Evolutionary conservation across 2,329 filamentous ascomycete genomes (phyloP).

Genomic region (Sarocladiaceae sp.): DNA sequence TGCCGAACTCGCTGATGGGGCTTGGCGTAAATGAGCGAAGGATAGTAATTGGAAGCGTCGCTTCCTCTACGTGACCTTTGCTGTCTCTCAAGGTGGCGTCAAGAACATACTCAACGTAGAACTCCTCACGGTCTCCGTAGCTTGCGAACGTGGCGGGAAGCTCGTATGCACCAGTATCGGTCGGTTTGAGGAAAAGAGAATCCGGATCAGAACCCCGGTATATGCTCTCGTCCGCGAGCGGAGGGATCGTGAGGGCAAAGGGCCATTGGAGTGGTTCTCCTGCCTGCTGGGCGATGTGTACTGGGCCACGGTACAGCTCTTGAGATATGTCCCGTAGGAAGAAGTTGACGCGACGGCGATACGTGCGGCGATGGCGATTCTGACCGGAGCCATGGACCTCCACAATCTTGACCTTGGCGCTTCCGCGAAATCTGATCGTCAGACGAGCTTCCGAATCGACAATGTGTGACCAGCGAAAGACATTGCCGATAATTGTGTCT

Average conservation of each 20-base stretch:
- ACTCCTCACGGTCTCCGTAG: conserved; percentile 13
- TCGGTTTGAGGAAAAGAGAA: neutral
- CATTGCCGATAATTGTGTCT: conserved; percentile 16
- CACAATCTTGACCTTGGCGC: conserved; percentile 18
- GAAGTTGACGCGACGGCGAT: conserved; percentile 17
- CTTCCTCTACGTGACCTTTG: conserved; percentile 10
- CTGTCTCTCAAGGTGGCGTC: conserved; percentile 18
- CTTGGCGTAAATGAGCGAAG: conserved; percentile 1
- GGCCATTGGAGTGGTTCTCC: conserved; percentile 15
- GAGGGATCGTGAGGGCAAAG: conserved; percentile 19
- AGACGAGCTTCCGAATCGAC: conserved; percentile 16
- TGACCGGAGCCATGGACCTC: conserved; percentile 11
- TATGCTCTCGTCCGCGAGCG: neutral
- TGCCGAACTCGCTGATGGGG: conserved; percentile 12
- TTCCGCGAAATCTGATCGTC: conserved; percentile 16
- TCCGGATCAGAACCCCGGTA: neutral
- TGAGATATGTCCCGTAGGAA: conserved; percentile 13
- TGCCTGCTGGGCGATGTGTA: conserved; percentile 13
- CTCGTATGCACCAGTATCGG: conserved; percentile 10
- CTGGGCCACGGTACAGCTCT: conserved; percentile 13
- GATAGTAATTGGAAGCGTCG: conserved; percentile 16
- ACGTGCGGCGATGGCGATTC: conserved; percentile 10
- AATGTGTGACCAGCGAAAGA: conserved; percentile 13
- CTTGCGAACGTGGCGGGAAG: conserved; percentile 15
- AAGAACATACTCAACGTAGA: conserved; percentile 27